These are phyloP conservation scores for Cryptococcus sp. DNA, from an alignment of 1,284 basidiomycete genomes.

Conservation along the genomic window DNA sequence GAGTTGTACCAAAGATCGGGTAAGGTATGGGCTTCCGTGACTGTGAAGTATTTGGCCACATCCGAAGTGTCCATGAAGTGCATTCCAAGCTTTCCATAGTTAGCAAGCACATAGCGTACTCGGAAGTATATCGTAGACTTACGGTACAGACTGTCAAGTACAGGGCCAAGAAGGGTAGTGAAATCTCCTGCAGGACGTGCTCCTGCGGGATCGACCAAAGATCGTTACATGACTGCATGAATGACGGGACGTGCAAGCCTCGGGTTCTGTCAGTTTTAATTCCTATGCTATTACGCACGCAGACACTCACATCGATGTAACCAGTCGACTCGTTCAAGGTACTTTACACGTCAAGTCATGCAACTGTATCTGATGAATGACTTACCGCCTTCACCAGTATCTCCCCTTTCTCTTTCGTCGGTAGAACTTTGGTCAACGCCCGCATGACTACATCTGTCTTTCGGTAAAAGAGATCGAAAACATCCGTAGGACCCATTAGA, in stretches of 20 bases:
- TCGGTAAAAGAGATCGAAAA: slow-evolving; percentile 41
- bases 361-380: neutral
- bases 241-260: slow-evolving; percentile 46
- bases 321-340: slow-evolving; percentile 47
- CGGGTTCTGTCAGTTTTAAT: neutral
- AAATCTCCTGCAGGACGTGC: slow-evolving; percentile 40
- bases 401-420: slow-evolving; percentile 40
- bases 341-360: slow-evolving; percentile 15
- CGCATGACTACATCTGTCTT: slow-evolving; percentile 42
- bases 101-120: neutral
- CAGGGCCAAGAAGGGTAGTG: slow-evolving; percentile 42
- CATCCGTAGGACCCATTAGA: slow-evolving; percentile 39
- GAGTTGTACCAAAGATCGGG: slow-evolving; percentile 44
- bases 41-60: slow-evolving; percentile 37
- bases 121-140: slow-evolving; percentile 7
- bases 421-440: slow-evolving; percentile 41
- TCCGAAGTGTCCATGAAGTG: slow-evolving; percentile 46
- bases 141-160: slow-evolving; percentile 45
- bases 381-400: slow-evolving; percentile 41
- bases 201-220: slow-evolving; percentile 44
- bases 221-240: slow-evolving; percentile 44
- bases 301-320: slow-evolving; percentile 43
- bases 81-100: slow-evolving; percentile 34
- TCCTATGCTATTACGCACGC: neutral
- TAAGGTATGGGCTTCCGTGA: slow-evolving; percentile 35